Conservation (phyloP, 306 rosid genomes). For the Notholithocarpus densiflorus region DNA sequence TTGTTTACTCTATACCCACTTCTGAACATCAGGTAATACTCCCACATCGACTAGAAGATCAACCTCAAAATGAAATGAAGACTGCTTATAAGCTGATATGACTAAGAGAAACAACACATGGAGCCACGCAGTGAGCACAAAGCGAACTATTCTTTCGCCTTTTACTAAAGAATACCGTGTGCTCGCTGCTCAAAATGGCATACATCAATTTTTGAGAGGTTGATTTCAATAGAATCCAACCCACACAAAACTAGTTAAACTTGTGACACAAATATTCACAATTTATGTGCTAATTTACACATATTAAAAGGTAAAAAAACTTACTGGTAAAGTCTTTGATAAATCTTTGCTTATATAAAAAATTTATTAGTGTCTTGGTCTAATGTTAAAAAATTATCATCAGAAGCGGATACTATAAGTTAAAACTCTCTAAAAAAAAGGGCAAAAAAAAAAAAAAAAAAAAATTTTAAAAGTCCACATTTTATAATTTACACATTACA, state of each 20-base stretch:
- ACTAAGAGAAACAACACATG: fast-evolving
- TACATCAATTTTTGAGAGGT: slow-evolving; percentile 5
- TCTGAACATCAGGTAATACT: neutral
- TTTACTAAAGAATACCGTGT: slow-evolving; percentile 24
- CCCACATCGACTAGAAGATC: neutral
- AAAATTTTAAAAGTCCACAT: too few relatives aligned
- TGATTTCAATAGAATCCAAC: neutral
- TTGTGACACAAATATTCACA: too few relatives aligned
- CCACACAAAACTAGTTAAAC: neutral
- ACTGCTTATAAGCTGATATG: neutral
- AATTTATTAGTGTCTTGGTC: fast-evolving
- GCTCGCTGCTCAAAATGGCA: neutral
- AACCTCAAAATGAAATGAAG: neutral
- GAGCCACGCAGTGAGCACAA: slow-evolving; percentile 6
- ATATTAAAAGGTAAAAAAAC: too few relatives aligned
- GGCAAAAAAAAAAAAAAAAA: too few relatives aligned
- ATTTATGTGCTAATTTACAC: too few relatives aligned
- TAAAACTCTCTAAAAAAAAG: too few relatives aligned
- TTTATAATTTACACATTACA: too few relatives aligned
- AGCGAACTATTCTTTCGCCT: slow-evolving; percentile 26
- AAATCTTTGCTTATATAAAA: too few relatives aligned
- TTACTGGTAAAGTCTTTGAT: too few relatives aligned
- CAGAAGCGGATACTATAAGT: fast-evolving
- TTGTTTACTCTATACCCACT: neutral
- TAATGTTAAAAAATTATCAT: too few relatives aligned